phyloP scores from a whole-genome alignment of 2,329 filamentous ascomycete species.

The Whalleya microplaca region DNA sequence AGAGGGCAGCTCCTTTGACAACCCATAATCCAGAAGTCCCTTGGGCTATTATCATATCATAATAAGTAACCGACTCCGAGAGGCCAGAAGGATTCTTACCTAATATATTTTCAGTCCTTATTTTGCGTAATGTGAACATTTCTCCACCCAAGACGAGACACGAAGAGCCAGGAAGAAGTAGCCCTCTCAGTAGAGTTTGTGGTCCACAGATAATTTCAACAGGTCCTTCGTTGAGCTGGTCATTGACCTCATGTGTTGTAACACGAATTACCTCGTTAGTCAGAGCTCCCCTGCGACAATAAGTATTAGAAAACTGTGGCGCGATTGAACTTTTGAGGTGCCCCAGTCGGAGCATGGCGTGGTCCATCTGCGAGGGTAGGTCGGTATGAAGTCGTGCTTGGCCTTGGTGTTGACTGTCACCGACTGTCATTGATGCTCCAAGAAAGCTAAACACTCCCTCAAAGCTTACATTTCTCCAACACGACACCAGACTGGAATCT shows the following conservation, averaged over 20 bases:
- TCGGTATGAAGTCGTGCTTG: neutral
- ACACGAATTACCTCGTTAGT: neutral
- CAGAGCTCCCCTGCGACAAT: neutral
- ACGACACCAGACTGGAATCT: slow-evolving; percentile 2
- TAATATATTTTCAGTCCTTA: slow-evolving; percentile 3
- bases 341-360: slow-evolving; percentile 6
- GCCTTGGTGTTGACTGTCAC: neutral
- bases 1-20: slow-evolving; percentile 4
- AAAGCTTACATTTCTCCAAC: slow-evolving; percentile 8
- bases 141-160: slow-evolving; percentile 5
- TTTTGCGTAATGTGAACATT: slow-evolving; percentile 8
- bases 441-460: slow-evolving; percentile 13
- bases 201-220: slow-evolving; percentile 6
- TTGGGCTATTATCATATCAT: slow-evolving; percentile 2
- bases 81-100: slow-evolving; percentile 1
- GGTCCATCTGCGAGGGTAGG: neutral
- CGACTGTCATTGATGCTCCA: slow-evolving; percentile 1
- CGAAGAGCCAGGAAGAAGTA: slow-evolving; percentile 1
- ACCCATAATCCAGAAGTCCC: slow-evolving; percentile 7
- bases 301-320: slow-evolving; percentile 1
- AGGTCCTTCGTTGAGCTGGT: slow-evolving; percentile 5
- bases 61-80: neutral
- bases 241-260: slow-evolving; percentile 1
- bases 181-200: neutral
- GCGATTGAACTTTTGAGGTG: neutral